A percentile compares a stretch with the other conserved stretches of the same genome.
Evolutionary conservation across 352 stramenopile genomes (phyloP).

Genomic region (Aphanomyces invadans): DNA sequence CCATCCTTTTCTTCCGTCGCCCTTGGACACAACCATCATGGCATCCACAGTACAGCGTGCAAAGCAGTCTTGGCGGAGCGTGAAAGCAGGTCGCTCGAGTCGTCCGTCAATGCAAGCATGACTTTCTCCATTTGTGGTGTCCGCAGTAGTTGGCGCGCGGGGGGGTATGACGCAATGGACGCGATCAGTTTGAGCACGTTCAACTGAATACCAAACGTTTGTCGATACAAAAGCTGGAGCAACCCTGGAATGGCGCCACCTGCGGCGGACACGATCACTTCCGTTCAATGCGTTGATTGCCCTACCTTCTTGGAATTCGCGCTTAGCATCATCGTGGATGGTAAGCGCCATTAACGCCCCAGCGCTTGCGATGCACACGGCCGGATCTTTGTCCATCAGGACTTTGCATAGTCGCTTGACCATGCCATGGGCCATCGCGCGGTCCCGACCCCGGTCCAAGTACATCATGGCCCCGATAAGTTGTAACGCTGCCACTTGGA

Average conservation of each 20-base stretch:
- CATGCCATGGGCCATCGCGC: conserved; percentile 42
- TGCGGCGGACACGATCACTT: background rate
- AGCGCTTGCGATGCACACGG: conserved; percentile 41
- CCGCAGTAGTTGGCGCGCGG: conserved; percentile 29
- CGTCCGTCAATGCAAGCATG: conserved; percentile 3
- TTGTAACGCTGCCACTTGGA: conserved; percentile 47
- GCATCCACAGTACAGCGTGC: conserved; percentile 6
- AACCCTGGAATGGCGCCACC: conserved; percentile 12
- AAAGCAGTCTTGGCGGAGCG: conserved; percentile 11
- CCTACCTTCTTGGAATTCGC: conserved; percentile 36
- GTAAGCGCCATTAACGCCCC: conserved; percentile 61
- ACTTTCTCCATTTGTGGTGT: conserved; percentile 17
- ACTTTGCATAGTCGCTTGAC: conserved; percentile 52
- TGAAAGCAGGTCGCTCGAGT: conserved; percentile 13
- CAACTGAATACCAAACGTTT: conserved; percentile 48
- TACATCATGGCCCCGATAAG: conserved; percentile 45
- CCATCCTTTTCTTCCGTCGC: too few species aligned
- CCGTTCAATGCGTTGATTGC: background rate
- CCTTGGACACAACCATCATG: too few species aligned
- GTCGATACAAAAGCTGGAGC: conserved; percentile 47
- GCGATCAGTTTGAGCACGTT: conserved; percentile 59
- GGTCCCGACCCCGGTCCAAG: conserved; percentile 48
- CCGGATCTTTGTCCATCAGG: conserved; percentile 46
- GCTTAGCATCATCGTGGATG: conserved; percentile 61
- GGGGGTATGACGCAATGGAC: conserved; percentile 48